Base-by-base conservation (phyloP, 208 protist species). In the Balamuthia mandrillaris region DNA sequence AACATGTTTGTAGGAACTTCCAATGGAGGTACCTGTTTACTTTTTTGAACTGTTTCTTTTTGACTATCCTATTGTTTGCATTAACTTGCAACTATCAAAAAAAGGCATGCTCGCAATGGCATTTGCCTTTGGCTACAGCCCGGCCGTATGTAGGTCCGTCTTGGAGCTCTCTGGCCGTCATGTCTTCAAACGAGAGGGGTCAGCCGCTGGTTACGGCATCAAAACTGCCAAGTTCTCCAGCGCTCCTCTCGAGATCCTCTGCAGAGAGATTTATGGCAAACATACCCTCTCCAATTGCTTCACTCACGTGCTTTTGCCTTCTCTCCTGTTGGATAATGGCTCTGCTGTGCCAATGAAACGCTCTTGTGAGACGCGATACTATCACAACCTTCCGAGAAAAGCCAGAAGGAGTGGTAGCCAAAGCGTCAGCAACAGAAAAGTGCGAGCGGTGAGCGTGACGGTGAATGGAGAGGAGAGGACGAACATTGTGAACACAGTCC, bases 1-100 rank as follows among this genome's bases (percentile, higher is more conserved):
- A 72, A 90, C 63, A 47, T 90, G 33, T 85, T 88, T 21, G 77
- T 82, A 6, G 85, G 85, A 14, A 49, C 42, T 5, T 84, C 65
- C 12, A 60, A 41, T 33, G 84, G 84, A 39, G 58, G n/a, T n/a
- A n/a, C n/a, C n/a, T n/a, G n/a, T n/a, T n/a, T n/a, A n/a, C n/a
- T n/a, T n/a, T n/a, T n/a, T n/a, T n/a, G n/a, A n/a, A n/a, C n/a
- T n/a, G n/a, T n/a, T n/a, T n/a, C n/a, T n/a, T n/a, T n/a, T n/a
- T n/a, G n/a, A n/a, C n/a, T n/a, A n/a, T n/a, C n/a, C n/a, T n/a
- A n/a, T n/a, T n/a, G n/a, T n/a, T n/a, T n/a, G n/a, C n/a, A n/a
- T n/a, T n/a, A n/a, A n/a, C n/a, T n/a, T n/a, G n/a, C n/a, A n/a
- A n/a, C n/a, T n/a, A n/a, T n/a, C n/a, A n/a, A n/a, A n/a, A n/a